Evolutionary conservation across 352 stramenopile genomes (phyloP).

Genomic region (Globisporangium megalacanthum): DNA sequence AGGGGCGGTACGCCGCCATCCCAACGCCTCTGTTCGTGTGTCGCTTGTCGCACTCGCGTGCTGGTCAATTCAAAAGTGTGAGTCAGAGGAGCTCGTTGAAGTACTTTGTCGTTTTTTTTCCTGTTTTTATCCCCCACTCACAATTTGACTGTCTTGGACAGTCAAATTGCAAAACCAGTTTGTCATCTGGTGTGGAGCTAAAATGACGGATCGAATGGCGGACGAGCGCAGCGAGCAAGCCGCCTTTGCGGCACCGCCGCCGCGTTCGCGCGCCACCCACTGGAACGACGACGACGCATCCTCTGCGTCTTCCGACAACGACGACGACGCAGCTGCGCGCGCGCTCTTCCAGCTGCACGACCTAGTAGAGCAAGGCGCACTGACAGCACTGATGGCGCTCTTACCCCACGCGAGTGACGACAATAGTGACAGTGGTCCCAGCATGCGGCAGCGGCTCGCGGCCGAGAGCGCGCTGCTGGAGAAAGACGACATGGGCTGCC

Average conservation of each 20-base stretch:
- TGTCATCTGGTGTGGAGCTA: too few species aligned
- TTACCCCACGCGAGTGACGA: slow-evolving; percentile 15
- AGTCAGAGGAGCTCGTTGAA: too few species aligned
- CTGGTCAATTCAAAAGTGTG: too few species aligned
- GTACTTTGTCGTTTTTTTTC: too few species aligned
- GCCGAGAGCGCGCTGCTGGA: slow-evolving; percentile 57
- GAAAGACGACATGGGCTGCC: slow-evolving; percentile 81
- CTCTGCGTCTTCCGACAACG: slow-evolving; percentile 3
- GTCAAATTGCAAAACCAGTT: too few species aligned
- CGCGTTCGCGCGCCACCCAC: neutral
- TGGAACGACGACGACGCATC: neutral
- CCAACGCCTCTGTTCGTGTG: too few species aligned
- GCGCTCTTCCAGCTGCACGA: slow-evolving; percentile 36
- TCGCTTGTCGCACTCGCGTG: too few species aligned
- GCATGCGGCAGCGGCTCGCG: slow-evolving; percentile 34
- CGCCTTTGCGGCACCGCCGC: neutral
- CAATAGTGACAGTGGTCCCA: neutral
- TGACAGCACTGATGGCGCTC: slow-evolving; percentile 40
- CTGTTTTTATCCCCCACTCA: too few species aligned
- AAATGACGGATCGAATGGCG: too few species aligned
- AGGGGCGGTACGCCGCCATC: too few species aligned
- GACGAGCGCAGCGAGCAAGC: neutral
- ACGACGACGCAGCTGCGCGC: neutral
- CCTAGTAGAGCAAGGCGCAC: slow-evolving; percentile 40
- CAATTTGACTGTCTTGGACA: too few species aligned